These are phyloP conservation scores for Myxozyma udenii DNA, from an alignment of 805 yeast species.

Conservation along the genomic window DNA sequence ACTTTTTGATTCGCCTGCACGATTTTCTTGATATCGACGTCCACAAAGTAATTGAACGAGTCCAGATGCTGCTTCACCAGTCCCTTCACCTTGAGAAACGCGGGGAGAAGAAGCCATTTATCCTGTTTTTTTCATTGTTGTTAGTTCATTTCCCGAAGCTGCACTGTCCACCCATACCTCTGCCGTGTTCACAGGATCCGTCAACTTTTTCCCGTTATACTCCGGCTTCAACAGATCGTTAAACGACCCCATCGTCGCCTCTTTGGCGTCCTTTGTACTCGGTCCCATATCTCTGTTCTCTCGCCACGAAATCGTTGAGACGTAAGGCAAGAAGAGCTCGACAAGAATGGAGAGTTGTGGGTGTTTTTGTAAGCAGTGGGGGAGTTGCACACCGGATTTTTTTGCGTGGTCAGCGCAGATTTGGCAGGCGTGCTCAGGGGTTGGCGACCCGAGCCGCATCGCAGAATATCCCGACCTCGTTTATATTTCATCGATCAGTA, in stretches of 20 bases:
- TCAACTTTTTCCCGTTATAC: constrained; percentile 79
- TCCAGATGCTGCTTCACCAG: constrained; percentile 95
- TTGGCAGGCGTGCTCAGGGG: too few species aligned
- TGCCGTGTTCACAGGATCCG: constrained; percentile 86
- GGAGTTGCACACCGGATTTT: too few species aligned
- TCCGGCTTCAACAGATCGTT: constrained; percentile 73
- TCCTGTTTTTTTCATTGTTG: constrained; percentile 50
- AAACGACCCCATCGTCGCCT: constrained; percentile 41
- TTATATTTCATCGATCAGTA: too few species aligned
- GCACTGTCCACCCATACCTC: constrained; percentile 39
- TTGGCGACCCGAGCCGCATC: too few species aligned
- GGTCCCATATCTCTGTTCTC: constrained; percentile 10
- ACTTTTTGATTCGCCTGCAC: constrained; percentile 86
- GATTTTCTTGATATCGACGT: constrained; percentile 87
- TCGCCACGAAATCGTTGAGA: too few species aligned
- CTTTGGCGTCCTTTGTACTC: constrained; percentile 12
- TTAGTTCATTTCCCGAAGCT: background rate
- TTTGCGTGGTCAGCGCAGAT: too few species aligned
- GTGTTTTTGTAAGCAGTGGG: too few species aligned
- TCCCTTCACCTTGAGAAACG: constrained; percentile 92
- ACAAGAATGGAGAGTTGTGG: too few species aligned
- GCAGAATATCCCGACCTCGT: too few species aligned
- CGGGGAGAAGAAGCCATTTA: constrained; percentile 95
- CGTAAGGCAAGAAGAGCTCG: too few species aligned
- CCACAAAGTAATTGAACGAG: constrained; percentile 96